Evolutionary conservation across 2,329 filamentous ascomycete genomes (phyloP).

Genomic region (Aphanoascus verrucosus): DNA sequence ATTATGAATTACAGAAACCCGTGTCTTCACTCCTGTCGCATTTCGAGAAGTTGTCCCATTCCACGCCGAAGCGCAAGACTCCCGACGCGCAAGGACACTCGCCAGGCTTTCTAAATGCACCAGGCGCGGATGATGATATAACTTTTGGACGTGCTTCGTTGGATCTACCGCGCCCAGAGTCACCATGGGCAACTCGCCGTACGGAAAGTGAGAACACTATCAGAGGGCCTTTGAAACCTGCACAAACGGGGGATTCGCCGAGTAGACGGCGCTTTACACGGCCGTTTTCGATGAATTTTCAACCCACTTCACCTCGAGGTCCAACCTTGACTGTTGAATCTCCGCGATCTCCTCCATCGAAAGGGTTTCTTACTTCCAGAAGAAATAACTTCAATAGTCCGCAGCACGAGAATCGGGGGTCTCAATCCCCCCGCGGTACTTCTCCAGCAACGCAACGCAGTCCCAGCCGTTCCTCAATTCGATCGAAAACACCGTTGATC

Average conservation of each 20-base stretch:
- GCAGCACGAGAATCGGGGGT: not conserved
- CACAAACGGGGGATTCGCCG: conserved; percentile 36
- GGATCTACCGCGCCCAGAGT: conserved; percentile 33
- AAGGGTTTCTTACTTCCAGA: not conserved
- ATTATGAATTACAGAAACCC: conserved; percentile 29
- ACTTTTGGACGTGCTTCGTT: conserved; percentile 30
- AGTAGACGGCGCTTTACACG: conserved; percentile 50
- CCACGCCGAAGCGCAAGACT: conserved; percentile 11
- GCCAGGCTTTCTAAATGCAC: conserved; percentile 23
- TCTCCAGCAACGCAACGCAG: not conserved
- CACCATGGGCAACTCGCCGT: conserved; percentile 26
- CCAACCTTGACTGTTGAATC: conserved; percentile 37
- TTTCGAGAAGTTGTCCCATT: conserved; percentile 38
- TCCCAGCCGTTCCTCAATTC: conserved; percentile 16
- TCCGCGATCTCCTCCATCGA: conserved; percentile 32
- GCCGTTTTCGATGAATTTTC: conserved; percentile 36
- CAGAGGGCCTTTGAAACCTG: conserved; percentile 5
- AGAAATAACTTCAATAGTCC: conserved; percentile 10
- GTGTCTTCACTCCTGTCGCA: conserved; percentile 41
- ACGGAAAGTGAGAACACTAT: not conserved
- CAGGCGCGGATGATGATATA: conserved; percentile 24
- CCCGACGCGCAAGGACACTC: conserved; percentile 23
- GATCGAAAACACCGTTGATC: conserved; percentile 27
- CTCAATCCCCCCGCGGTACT: not conserved
- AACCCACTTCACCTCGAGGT: conserved; percentile 33